Base-by-base conservation (phyloP, 306 rosid genomes). In the Argentina anserina region DNA sequence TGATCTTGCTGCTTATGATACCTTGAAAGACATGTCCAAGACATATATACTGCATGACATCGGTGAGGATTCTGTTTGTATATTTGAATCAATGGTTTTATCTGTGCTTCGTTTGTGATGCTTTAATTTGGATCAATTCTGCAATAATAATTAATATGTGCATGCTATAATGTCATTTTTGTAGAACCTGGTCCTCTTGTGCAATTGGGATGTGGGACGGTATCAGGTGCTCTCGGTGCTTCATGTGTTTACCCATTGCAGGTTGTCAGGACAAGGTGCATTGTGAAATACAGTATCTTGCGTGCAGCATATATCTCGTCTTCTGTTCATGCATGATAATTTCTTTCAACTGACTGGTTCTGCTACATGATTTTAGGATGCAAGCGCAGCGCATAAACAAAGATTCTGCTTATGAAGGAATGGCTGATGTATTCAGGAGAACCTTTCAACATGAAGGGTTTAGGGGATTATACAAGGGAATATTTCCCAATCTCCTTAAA, bases 141-240 rank as follows among this genome's bases (percentile, higher is more conserved):
- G 71, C 79, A 59, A 53, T 68, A 53, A 53, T 73, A 29, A 29
- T 58, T 74, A 10, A 21, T 69, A 31, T 29, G 52, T 74, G 11
- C 73, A 21, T 58, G 67, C 56, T 82, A 69, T 76, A 79, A 79
- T 67, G 72, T 74, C 78, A 33, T 73, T 69, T 76, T 68, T 82
- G 80, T 75, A 85, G 97, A 92, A 73, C 86, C 96, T 60, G 96
- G 97, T 67, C 89, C 96, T 79, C 87, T 92, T 47, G 78, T 86
- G 33, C 96, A 92, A 85, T 76, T 92, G 76, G 97, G 96, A 74
- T 92, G 96, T 70, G 97, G 97, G 71, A 92, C 94, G 11, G 49
- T 86, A 78, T 92, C 97, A n/a, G 97, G 94, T 82, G 87, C 96
- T 73, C 90, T 92, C 65, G 96, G 97, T 77, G 96, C 97, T 67